Base-by-base conservation (phyloP, 2,329 filamentous ascomycete species). In the Fusarium camptoceras region DNA sequence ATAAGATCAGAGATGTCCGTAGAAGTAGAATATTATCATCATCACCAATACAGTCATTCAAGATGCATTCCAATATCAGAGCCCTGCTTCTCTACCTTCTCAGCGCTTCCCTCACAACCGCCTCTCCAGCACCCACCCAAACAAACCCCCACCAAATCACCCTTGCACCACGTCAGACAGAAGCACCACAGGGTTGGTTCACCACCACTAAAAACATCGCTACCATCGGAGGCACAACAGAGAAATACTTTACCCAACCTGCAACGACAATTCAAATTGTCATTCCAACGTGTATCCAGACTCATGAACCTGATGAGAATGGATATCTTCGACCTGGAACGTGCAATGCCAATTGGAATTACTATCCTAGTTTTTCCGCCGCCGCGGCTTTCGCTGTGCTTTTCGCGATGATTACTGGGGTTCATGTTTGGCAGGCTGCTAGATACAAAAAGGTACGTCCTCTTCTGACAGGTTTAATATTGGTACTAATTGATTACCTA, bases 211-310 rank as follows among this genome's bases (percentile, higher is more conserved):
- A 78, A 9, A 56, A 74, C 57, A 65, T 80, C 43, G 63, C 63
- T 4, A 59, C 62, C 3, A 59, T 75, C 22, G 31, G 16, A 2
- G 73, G 73, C 5, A 55, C 60, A 15, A 75, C 73, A 27, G 39
- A 73, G 8, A 42, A 48, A 9, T 47, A 70, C 31, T 53, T 76
- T 6, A 74, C 64, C 0, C 65, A 77, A 18, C 74, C 79, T 4
- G 77, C 60, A 6, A 74, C 78, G 30, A 82, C 79, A 2, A 75
- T 80, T 27, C 48, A 74, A 24, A 65, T 80, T 3, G 72, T 68
- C 11, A 44, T 77, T 2, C 80, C 79, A 15, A 82, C 80, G 6
- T 82, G 81, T 62, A 64, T 78, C 2, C 79, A 79, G 57, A 81
- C 76, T 3, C 73, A 78, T 5, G 63, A 70, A 11, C 78, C 78